Percentiles rank a stretch among this genome's conserved stretches.
phyloP scores from a whole-genome alignment of 2,329 filamentous ascomycete genomes.

The Graphium sp. region DNA sequence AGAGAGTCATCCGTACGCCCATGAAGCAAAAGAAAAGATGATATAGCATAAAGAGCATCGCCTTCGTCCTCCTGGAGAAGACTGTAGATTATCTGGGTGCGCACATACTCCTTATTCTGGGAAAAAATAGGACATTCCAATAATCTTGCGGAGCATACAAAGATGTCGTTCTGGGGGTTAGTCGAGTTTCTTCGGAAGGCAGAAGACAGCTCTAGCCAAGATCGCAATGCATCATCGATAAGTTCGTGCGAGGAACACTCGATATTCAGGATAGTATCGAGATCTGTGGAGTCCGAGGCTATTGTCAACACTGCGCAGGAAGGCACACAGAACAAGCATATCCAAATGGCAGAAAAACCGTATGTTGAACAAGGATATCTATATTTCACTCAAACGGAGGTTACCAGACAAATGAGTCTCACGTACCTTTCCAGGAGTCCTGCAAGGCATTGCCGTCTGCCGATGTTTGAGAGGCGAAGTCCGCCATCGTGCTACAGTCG shows the following conservation, averaged over 20 bases:
- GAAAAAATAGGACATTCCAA: constrained; percentile 60
- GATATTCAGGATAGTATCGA: constrained; percentile 26
- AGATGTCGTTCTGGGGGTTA: constrained; percentile 61
- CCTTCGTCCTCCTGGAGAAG: constrained; percentile 78
- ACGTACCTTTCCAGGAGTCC: too few species aligned
- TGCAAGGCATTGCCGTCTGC: too few species aligned
- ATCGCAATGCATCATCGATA: constrained; percentile 73
- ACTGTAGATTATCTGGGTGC: constrained; percentile 82
- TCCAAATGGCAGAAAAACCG: too few species aligned
- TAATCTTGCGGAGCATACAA: constrained; percentile 63
- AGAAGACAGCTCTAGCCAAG: constrained; percentile 66
- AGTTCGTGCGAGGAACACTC: constrained; percentile 33
- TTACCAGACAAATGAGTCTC: too few species aligned
- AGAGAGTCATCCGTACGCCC: constrained; percentile 61
- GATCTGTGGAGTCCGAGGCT: constrained; percentile 24
- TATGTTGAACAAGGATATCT: not conserved
- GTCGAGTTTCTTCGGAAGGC: constrained; percentile 62
- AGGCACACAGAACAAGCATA: too few species aligned
- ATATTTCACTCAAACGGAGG: too few species aligned
- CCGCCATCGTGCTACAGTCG: too few species aligned
- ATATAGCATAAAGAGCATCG: constrained; percentile 64
- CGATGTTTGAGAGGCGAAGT: too few species aligned
- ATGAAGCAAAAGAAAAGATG: constrained; percentile 74
- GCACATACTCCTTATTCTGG: constrained; percentile 68
- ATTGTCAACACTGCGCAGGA: too few species aligned